Conservation (phyloP, 208 protist species). For the Trypanosoma boissoni region DNA sequence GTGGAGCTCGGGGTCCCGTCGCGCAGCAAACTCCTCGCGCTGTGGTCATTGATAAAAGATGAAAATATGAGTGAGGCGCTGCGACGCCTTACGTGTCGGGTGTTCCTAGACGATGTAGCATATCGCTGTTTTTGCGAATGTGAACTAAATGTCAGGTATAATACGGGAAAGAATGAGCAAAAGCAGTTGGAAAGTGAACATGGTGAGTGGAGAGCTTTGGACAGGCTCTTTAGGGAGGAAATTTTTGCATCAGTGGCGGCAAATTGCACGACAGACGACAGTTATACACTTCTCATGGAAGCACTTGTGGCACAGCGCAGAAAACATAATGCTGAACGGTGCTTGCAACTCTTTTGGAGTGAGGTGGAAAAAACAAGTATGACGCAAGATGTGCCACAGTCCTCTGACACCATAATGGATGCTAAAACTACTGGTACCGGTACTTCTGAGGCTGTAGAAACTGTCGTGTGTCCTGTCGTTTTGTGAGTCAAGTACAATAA, state of each 20-base stretch:
- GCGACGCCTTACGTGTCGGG: constrained; percentile 30
- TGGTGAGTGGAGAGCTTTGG: constrained; percentile 11
- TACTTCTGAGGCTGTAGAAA: no score
- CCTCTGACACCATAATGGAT: no score
- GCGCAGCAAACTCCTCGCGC: constrained; percentile 55
- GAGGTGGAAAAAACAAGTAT: constrained; percentile 18
- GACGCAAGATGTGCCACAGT: no score
- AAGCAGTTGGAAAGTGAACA: constrained; percentile 1
- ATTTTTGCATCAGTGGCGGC: constrained; percentile 54
- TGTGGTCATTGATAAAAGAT: constrained; percentile 47
- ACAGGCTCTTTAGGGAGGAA: constrained; percentile 36
- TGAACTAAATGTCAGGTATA: no score
- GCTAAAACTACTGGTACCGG: no score
- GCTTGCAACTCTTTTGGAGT: constrained; percentile 21
- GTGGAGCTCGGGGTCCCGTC: constrained; percentile 29
- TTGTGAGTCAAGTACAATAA: background rate
- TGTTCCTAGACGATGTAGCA: constrained; percentile 33
- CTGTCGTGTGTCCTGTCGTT: no score
- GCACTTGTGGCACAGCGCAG: constrained; percentile 20
- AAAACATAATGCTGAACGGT: background rate
- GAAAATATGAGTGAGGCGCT: constrained; percentile 28
- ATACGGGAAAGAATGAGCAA: background rate
- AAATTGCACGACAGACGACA: constrained; percentile 48
- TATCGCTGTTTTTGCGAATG: constrained; percentile 18
- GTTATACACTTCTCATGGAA: constrained; percentile 29